Evolutionary conservation across 139 green algal species (phyloP).

Genomic region (Trebouxia sp.): DNA sequence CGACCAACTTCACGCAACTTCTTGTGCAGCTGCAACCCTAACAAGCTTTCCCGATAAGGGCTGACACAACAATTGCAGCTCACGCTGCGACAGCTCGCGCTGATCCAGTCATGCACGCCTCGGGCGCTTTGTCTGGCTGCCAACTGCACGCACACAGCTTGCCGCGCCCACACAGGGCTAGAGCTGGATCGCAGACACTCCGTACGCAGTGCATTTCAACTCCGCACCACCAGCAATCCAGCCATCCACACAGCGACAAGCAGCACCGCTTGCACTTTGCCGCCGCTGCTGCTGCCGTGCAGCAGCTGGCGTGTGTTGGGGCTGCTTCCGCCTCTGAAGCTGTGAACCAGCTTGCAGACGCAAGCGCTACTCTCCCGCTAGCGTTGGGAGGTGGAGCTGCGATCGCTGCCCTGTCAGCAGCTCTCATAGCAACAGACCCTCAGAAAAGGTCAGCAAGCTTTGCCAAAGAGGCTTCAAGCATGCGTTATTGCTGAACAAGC

Average conservation of each 20-base stretch:
- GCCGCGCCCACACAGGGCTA: too few relatives aligned
- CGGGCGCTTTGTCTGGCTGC: too few relatives aligned
- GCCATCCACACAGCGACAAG: neutral
- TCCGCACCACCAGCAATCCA: neutral
- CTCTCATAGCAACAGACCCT: conserved; percentile 25
- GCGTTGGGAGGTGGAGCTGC: conserved; percentile 20
- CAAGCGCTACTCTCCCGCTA: neutral
- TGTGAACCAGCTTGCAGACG: conserved; percentile 2
- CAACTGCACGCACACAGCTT: too few relatives aligned
- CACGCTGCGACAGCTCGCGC: too few relatives aligned
- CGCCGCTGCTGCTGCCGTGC: neutral
- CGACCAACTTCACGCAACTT: too few relatives aligned
- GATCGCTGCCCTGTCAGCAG: conserved; percentile 13
- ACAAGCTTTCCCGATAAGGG: too few relatives aligned
- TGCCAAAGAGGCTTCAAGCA: neutral
- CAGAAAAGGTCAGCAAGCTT: neutral
- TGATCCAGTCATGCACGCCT: too few relatives aligned
- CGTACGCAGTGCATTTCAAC: neutral
- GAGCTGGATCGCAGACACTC: too few relatives aligned
- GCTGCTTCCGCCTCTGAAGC: neutral
- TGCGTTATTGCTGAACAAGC: neutral
- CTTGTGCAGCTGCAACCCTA: too few relatives aligned
- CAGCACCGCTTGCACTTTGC: neutral
- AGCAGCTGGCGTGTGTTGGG: neutral
- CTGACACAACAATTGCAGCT: too few relatives aligned